Conservation (phyloP, 2,329 filamentous ascomycete genomes). For the Apiospora rasikravindrae region DNA sequence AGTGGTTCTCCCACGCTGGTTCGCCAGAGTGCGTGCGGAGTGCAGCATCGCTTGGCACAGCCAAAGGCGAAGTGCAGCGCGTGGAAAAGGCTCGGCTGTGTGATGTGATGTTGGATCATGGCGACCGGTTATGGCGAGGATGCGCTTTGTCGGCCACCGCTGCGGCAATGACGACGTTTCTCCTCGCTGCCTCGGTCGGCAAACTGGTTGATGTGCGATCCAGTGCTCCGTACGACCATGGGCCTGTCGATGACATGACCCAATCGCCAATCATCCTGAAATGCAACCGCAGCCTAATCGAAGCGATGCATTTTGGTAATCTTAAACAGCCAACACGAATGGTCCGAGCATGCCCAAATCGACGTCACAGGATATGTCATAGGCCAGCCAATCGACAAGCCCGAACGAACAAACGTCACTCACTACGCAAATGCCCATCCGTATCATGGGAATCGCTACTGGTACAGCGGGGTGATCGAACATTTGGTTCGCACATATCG, state of each 20-base stretch:
- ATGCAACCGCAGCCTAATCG: background rate
- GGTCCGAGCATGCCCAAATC: background rate
- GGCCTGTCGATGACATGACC: background rate
- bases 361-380: slow-evolving; percentile 9
- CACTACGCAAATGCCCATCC: background rate
- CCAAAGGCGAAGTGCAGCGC: background rate
- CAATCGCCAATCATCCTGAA: background rate
- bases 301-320: background rate
- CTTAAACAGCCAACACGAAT: background rate
- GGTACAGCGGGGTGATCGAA: background rate
- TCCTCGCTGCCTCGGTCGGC: background rate
- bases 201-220: background rate
- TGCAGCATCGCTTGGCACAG: background rate
- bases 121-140: background rate
- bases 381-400: background rate
- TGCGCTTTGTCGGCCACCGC: background rate
- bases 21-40: background rate
- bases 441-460: background rate
- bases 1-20: background rate
- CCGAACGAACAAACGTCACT: background rate
- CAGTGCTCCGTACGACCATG: background rate
- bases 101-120: background rate
- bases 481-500: background rate
- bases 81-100: background rate
- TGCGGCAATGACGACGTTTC: background rate